Evolutionary conservation across 805 yeast genomes (phyloP), one percentile per base, ranked within the genome.

Genomic region (Wickerhamomyces rabaulensis): DNA sequence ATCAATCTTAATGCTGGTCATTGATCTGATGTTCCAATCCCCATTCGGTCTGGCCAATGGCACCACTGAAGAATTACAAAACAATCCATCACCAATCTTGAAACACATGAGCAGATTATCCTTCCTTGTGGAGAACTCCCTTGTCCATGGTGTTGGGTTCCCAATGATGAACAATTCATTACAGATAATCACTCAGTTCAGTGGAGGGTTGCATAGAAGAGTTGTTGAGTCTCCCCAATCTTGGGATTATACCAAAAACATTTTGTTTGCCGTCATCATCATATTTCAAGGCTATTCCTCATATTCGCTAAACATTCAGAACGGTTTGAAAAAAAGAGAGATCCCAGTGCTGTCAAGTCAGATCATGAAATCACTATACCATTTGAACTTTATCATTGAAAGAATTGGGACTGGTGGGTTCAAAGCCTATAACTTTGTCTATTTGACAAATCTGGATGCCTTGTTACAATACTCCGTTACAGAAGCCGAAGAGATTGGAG

Each of bases 401-500:
- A 65, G 75, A 20, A 73, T 81, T 9, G 87, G 87, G 0, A 74
- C 76, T 21, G 86, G 85, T 5, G 86, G 86, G 3, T 81, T 81
- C 56, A 80, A 79, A 47, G 71, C 78, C 12, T 84, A 79, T 60
- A 80, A 80, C 53, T 83, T 79, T 59, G 78, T 80, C 15, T 78
- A 78, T 52, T 67, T 73, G 39, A 63, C 80, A 5, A 56, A 78
- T 10, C 46, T 78, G 2, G 85, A 79, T 49, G 60, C 65, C 0
- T 57, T 67, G 39, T 55, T 56, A 37, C 70, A 60, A 46, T 54
- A 60, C 39, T 64, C 62, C 42, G 45, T 51, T 40, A 45, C 46
- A 10, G 42, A 56, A 23, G 63, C 66, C 12, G 64, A 66, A 41
- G 33, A 50, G 3, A 48, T 70, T 29, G 60, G 67, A 16, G 44